phyloP scores from a whole-genome alignment of 805 yeast species.

The Wickerhamomyces bisporus region DNA sequence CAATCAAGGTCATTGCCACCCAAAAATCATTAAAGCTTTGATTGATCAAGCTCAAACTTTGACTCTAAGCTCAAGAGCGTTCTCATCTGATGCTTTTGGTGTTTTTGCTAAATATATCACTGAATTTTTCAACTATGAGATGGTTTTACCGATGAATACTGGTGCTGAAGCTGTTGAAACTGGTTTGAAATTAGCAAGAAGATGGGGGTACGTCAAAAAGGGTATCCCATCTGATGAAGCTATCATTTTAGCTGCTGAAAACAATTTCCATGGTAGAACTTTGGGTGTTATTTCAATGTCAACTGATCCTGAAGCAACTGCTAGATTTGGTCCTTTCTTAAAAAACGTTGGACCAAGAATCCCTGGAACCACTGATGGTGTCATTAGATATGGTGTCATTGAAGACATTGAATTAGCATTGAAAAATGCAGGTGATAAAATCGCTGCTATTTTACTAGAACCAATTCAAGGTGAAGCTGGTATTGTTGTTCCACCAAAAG shows the following conservation, averaged over 20 bases:
- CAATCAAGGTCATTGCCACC: conserved; percentile 98
- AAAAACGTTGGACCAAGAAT: conserved; percentile 77
- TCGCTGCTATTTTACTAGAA: conserved; percentile 88
- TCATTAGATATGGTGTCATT: conserved; percentile 73
- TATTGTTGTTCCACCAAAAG: conserved; percentile 86
- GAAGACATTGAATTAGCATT: conserved; percentile 85
- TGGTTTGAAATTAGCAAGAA: conserved; percentile 87
- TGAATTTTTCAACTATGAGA: conserved; percentile 84
- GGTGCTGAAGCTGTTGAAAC: conserved; percentile 99
- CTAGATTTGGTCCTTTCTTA: conserved; percentile 86
- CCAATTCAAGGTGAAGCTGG: conserved; percentile 99
- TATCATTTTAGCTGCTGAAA: conserved; percentile 76
- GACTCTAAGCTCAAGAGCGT: conserved; percentile 89
- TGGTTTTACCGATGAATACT: conserved; percentile 96
- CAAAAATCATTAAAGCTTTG: conserved; percentile 80
- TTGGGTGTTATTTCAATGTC: conserved; percentile 94
- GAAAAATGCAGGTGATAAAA: conserved; percentile 74
- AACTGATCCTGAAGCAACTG: conserved; percentile 89
- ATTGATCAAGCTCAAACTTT: conserved; percentile 79
- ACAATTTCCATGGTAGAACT: conserved; percentile 96
- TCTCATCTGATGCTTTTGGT: conserved; percentile 85
- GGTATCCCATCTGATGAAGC: conserved; percentile 82
- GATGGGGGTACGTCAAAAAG: conserved; percentile 93
- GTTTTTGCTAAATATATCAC: conserved; percentile 82
- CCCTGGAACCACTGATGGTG: conserved; percentile 63